Evolutionary conservation across 2,329 filamentous ascomycete genomes (phyloP), one percentile per base, ranked within the genome.

Genomic region (Chaetomiaceae sp.): DNA sequence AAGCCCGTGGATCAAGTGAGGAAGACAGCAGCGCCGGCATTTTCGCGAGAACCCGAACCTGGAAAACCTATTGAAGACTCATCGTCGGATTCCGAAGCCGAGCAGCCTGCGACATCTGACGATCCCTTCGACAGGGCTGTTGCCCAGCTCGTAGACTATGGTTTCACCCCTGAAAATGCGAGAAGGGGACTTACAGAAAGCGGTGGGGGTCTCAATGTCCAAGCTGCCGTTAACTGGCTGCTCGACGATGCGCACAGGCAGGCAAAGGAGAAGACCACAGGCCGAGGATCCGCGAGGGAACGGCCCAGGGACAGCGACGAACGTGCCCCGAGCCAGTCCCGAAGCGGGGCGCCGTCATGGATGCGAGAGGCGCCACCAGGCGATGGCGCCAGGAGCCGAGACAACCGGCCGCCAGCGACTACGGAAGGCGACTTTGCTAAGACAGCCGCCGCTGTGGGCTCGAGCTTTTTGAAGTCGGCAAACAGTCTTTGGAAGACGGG

Each of bases 401-500:
- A 85, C 46, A 80, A 73, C 53, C 71, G 73, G 53, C 82, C 84
- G 1, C 80, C 80, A 4, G 76, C 75, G 8, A 50, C 58, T n/a
- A 27, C 47, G 34, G 71, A 71, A 38, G 74, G 69, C 7, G 92
- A 96, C 62, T 77, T 95, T 51, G 77, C 89, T 14, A 90, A 92
- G 64, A 80, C 86, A 38, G 92, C 92, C 2, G 84, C 89, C 5
- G 87, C 91, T 30, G 78, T 97, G 65, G 89, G 94, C 0, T 89
- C 75, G 40, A 95, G 80, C 57, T 71, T 99, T 11, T 84, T 97
- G 69, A 99, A 99, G 68, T 94, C 91, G 2, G 94, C 94, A 2
- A 95, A 95, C 61, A 92, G 89, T 1, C 73, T 97, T 0, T 99
- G 94, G 94, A 99, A 96, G 67, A 89, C 87, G 3, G 85, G 92